Evolutionary conservation across 331 rosid genomes (phyloP).

Genomic region (Pyracantha coccinea): DNA sequence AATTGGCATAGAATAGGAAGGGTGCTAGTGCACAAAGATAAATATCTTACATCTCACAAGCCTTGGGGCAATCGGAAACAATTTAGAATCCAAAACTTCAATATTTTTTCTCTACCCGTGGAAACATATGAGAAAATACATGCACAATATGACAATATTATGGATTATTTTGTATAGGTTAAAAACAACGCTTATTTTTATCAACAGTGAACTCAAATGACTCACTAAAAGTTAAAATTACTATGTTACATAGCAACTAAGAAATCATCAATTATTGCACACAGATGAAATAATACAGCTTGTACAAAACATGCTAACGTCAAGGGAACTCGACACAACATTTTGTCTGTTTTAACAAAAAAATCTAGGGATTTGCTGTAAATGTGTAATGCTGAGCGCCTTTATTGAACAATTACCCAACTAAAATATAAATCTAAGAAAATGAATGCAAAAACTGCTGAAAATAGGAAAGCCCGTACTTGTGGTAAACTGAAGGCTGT

Average conservation of each 20-base stretch:
- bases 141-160: not conserved
- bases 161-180: not conserved
- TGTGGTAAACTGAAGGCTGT: slow-evolving; percentile 97
- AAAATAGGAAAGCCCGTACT: slow-evolving; percentile 37
- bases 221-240: not conserved
- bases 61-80: not conserved
- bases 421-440: not conserved
- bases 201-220: not conserved
- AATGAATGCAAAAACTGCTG: not conserved
- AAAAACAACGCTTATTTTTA: not conserved
- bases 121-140: not conserved
- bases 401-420: not conserved
- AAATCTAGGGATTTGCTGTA: not conserved
- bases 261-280: not conserved
- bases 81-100: not conserved
- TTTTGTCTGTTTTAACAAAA: not conserved
- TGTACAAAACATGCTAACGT: not conserved
- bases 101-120: not conserved
- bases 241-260: not conserved
- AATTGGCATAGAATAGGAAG: not conserved
- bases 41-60: not conserved
- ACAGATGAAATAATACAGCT: not conserved
- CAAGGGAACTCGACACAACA: not conserved
- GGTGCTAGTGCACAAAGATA: not conserved
- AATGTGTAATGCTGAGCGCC: not conserved